Percentiles rank a stretch among this genome's conserved stretches.
phyloP scores from a whole-genome alignment of 306 rosid species.

The Fragaria vesca region DNA sequence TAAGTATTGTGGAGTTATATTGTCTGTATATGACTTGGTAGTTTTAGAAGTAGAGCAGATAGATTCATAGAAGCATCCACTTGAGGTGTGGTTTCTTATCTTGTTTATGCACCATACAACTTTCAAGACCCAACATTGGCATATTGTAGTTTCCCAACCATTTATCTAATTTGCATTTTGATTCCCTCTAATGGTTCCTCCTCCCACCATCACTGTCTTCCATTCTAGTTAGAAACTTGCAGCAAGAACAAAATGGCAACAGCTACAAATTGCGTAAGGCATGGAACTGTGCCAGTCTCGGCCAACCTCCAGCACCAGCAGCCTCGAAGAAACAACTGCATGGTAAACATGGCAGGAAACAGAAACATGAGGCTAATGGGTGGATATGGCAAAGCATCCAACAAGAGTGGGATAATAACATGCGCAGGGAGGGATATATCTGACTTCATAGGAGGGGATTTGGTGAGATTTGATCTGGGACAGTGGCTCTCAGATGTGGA shows the following conservation, averaged over 20 bases:
- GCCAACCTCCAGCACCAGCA: slow-evolving; percentile 24
- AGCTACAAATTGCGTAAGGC: slow-evolving; percentile 45
- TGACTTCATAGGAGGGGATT: slow-evolving; percentile 91
- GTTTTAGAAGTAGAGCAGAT: background rate
- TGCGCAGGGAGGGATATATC: slow-evolving; percentile 61
- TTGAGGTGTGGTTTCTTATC: slow-evolving; percentile 44
- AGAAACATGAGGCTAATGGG: slow-evolving; percentile 16
- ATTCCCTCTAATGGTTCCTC: slow-evolving; percentile 14
- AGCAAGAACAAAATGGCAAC: slow-evolving; percentile 41
- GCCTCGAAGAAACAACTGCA: slow-evolving; percentile 18
- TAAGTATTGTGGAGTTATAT: background rate
- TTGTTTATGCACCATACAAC: slow-evolving; percentile 72
- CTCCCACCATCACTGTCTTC: background rate
- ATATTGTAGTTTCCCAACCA: background rate
- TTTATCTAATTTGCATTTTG: slow-evolving; percentile 20
- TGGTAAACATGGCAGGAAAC: background rate
- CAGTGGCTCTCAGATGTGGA: slow-evolving; percentile 87
- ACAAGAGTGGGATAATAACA: slow-evolving; percentile 40
- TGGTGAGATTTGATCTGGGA: slow-evolving; percentile 66
- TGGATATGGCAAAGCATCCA: slow-evolving; percentile 20
- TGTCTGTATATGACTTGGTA: background rate
- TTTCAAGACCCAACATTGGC: background rate
- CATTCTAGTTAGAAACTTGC: background rate
- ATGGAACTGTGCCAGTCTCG: slow-evolving; percentile 37
- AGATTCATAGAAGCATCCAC: background rate